Evolutionary conservation across 2,329 filamentous ascomycete species (phyloP), one percentile per base, ranked within the genome.

Genomic region (Neoarthrinium moseri): DNA sequence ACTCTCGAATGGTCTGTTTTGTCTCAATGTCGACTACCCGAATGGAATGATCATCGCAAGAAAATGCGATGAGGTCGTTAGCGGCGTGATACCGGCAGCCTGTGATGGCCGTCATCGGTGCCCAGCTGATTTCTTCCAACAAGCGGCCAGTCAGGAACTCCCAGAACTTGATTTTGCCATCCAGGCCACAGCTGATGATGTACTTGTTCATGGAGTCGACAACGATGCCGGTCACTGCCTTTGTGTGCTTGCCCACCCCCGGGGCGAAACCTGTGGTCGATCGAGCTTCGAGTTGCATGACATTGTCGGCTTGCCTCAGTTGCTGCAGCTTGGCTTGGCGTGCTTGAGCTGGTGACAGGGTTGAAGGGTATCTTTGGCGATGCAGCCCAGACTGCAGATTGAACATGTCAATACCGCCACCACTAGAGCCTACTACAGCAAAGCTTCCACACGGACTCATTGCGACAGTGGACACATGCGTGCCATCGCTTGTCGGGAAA

Each of bases 91-190:
- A 94, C 47, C 85, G 84, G 56, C 92, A 84, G 13, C 80, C 83
- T 1, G 83, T 88, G 43, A 95, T 84, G 36, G 84, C 80, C 4
- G 84, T 84, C 78, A 88, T 89, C 4, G 81, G 81, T 35, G 86
- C 81, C 87, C 91, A 95, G 63, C 91, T 84, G 42, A 97, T 82
- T 60, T 96, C 84, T 51, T 92, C 80, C 10, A 88, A 62, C 3
- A 97, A 75, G 35, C 82, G 79, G 6, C 92, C 94, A 0, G 87
- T 89, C n/a, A 83, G 68, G 52, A 99, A 95, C 54, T 95, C 89
- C 95, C 95, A 99, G 63, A 99, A 97, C 72, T 96, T 97, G 57
- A 97, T 78, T 65, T 87, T 95, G 24, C 94, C 94, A 65, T 99
- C 94, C 12, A 91, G 70, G 2, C 89, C 87, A 62, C 91, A 95